phyloP scores from a whole-genome alignment of 208 protist species.

The Crithidia mellificae region DNA sequence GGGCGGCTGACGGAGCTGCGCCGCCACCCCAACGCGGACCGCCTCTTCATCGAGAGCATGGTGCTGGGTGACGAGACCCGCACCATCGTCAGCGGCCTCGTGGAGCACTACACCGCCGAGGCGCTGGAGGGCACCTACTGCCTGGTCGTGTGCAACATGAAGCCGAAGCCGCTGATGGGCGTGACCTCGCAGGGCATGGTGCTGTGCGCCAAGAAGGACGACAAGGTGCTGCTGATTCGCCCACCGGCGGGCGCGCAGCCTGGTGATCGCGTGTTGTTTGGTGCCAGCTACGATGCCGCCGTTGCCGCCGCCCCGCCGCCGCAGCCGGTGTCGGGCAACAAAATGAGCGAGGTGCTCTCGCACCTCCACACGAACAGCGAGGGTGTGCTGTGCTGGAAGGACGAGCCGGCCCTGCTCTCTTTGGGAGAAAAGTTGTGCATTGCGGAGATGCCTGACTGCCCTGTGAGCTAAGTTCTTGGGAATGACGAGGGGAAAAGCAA shows the following conservation, averaged over 20 bases:
- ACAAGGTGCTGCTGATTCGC: conserved; percentile 50
- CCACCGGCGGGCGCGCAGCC: conserved; percentile 63
- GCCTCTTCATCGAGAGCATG: conserved; percentile 92
- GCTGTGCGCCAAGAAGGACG: conserved; percentile 81
- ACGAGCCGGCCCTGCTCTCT: conserved; percentile 37
- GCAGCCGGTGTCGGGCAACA: conserved; percentile 43
- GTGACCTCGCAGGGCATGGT: conserved; percentile 93
- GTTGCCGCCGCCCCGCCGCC: conserved; percentile 18
- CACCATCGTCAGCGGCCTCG: conserved; percentile 92
- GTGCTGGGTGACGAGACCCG: conserved; percentile 88
- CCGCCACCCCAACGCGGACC: conserved; percentile 83
- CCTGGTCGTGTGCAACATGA: conserved; percentile 93
- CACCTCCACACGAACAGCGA: conserved; percentile 62
- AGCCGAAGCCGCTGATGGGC: conserved; percentile 89
- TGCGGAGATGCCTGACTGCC: conserved; percentile 26
- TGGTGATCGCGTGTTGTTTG: conserved; percentile 74
- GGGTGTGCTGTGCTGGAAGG: conserved; percentile 69
- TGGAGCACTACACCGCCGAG: conserved; percentile 72
- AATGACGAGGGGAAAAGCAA: not conserved
- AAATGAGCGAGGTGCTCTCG: conserved; percentile 64
- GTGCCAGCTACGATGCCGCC: conserved; percentile 30
- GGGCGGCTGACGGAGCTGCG: conserved; percentile 81
- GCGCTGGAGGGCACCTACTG: conserved; percentile 79
- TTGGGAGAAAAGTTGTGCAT: conserved; percentile 30
- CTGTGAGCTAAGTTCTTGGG: conserved; percentile 23